A percentile compares a stretch with the other conserved stretches of the same genome.
Evolutionary conservation across 306 rosid genomes (phyloP).

Genomic region (Vicia faba): DNA sequence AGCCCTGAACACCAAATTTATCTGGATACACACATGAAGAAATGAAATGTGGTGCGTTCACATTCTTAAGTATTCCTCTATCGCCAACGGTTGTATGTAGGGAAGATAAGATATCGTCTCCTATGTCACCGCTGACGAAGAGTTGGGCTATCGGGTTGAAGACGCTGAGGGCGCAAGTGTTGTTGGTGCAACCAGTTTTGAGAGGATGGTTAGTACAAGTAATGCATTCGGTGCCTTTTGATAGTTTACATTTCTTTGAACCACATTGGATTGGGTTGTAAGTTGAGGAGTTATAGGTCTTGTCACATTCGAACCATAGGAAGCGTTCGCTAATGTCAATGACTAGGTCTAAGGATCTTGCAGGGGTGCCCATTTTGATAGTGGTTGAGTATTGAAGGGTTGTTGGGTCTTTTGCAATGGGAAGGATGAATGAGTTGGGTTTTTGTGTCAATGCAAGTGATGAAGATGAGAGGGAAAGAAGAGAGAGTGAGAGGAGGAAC

Average conservation of each 20-base stretch:
- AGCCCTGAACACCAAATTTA: conserved; percentile 26
- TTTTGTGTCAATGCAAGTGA: conserved; percentile 24
- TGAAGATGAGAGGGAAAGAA: background rate
- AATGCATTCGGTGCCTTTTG: conserved; percentile 30
- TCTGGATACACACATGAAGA: conserved; percentile 36
- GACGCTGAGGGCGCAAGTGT: conserved; percentile 26
- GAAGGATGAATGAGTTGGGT: conserved; percentile 35
- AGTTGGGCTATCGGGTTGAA: conserved; percentile 26
- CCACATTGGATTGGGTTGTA: conserved; percentile 17
- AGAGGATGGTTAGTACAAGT: conserved; percentile 36
- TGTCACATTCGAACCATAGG: conserved; percentile 44
- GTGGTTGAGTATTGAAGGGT: conserved; percentile 45
- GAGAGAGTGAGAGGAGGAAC: conserved; percentile 13
- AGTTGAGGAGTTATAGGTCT: conserved; percentile 35
- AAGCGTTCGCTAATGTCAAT: conserved; percentile 46
- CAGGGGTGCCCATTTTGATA: conserved; percentile 43
- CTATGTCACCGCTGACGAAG: conserved; percentile 27
- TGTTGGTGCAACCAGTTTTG: conserved; percentile 38
- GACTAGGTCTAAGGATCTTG: background rate
- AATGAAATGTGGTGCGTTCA: background rate
- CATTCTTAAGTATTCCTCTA: background rate
- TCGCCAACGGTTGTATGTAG: background rate
- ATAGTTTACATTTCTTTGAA: conserved; percentile 23
- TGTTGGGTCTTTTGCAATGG: conserved; percentile 37
- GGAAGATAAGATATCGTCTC: conserved; percentile 29